Percentiles rank a stretch among this genome's conserved stretches.
These are phyloP conservation scores for Hansfordia pulvinata DNA, from an alignment of 2,329 filamentous ascomycete genomes.

Conservation along the genomic window DNA sequence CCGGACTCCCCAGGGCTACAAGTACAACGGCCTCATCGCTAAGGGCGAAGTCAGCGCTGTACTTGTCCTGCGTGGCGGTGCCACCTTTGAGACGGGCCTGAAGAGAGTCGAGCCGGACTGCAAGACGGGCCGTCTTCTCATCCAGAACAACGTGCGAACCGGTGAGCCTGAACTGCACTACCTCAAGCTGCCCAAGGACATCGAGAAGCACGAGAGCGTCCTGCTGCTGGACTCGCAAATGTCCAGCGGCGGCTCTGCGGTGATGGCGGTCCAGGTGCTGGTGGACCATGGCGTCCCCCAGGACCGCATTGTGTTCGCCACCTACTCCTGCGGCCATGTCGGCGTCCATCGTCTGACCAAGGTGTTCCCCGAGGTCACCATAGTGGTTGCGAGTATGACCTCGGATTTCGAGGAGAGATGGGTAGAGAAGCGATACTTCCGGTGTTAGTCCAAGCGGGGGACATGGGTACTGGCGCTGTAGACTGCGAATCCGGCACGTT, in stretches of 20 bases:
- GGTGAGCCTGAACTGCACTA: constrained; percentile 92
- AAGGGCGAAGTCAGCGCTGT: constrained; percentile 73
- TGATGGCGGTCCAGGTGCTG: constrained; percentile 95
- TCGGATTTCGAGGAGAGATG: constrained; percentile 75
- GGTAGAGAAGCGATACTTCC: constrained; percentile 82
- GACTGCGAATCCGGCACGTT: no score
- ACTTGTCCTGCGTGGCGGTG: constrained; percentile 77
- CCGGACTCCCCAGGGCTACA: constrained; percentile 54
- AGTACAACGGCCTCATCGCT: constrained; percentile 58
- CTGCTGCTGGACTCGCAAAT: constrained; percentile 88
- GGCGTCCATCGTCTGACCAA: constrained; percentile 75
- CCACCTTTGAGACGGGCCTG: constrained; percentile 75
- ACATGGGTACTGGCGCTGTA: no score
- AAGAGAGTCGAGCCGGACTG: constrained; percentile 88
- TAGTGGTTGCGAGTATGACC: constrained; percentile 74
- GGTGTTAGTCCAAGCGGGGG: no score
- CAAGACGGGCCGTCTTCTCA: constrained; percentile 74
- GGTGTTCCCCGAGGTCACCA: constrained; percentile 77
- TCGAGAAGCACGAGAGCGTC: constrained; percentile 64
- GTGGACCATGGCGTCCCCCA: constrained; percentile 84
- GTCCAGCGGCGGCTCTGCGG: constrained; percentile 68
- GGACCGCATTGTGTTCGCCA: constrained; percentile 80
- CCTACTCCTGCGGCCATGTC: constrained; percentile 75
- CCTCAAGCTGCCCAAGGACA: constrained; percentile 62
- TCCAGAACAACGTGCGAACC: constrained; percentile 74